Percentiles rank a stretch among this genome's conserved stretches.
Conservation (phyloP, 2,329 filamentous ascomycete species). For the Phialemoniopsis sp. region DNA sequence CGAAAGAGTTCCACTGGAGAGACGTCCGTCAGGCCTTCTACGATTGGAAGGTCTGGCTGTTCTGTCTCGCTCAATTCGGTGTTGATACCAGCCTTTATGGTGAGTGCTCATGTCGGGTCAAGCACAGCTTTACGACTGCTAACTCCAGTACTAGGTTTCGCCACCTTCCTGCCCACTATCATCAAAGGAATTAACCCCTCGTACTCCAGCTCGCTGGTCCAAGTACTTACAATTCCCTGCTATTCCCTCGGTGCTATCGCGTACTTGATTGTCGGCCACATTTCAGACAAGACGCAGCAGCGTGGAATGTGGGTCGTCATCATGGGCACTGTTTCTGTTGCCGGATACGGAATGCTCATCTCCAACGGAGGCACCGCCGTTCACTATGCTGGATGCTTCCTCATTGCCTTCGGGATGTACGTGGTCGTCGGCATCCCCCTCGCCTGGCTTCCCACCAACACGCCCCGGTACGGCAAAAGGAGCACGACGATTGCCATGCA, state of each 20-base stretch:
- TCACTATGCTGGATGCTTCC: conserved; percentile 63
- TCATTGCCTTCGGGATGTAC: conserved; percentile 71
- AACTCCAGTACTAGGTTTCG: no score
- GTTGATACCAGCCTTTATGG: conserved; percentile 62
- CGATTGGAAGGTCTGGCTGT: conserved; percentile 63
- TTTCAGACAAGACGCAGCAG: conserved; percentile 53
- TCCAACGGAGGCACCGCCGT: conserved; percentile 48
- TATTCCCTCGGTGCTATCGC: conserved; percentile 59
- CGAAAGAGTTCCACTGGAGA: conserved; percentile 28
- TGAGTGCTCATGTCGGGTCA: no score
- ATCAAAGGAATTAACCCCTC: conserved; percentile 58
- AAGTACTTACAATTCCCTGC: conserved; percentile 65
- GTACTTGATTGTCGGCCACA: conserved; percentile 52
- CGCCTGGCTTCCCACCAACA: conserved; percentile 60
- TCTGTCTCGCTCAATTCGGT: conserved; percentile 56
- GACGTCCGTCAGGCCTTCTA: conserved; percentile 44
- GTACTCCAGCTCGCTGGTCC: conserved; percentile 49
- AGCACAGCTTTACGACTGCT: no score
- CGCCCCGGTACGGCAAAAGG: conserved; percentile 71
- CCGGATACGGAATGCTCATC: conserved; percentile 58
- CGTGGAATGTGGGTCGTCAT: conserved; percentile 52
- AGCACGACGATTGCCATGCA: conserved; percentile 21
- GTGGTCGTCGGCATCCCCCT: conserved; percentile 50
- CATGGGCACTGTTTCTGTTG: conserved; percentile 41
- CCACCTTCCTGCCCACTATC: conserved; percentile 66